Base-by-base conservation (phyloP, 371 early-diverging fungal species). In the Mucor ambiguus region DNA sequence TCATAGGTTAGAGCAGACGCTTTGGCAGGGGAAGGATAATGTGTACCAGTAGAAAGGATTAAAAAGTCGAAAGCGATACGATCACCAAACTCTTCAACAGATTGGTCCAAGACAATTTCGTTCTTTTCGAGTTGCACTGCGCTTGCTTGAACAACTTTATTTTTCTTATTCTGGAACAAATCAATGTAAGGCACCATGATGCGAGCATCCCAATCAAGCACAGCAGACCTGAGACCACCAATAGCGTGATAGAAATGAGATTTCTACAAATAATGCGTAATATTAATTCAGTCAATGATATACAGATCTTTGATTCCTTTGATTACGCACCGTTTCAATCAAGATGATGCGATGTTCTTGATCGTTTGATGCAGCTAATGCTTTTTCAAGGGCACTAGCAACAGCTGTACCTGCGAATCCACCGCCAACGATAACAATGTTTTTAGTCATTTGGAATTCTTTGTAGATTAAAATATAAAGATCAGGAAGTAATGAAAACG, bases 391-490 rank as follows among this genome's bases (percentile, higher is more conserved):
- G 2, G 30, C 67, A 43, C 38, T 41, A n/a, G 77, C 79, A 24
- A 58, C 18, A 4, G n/a, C 37, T 24, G 64, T 44, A 48, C 79
- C 79, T 26, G 77, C 79, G 65, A 72, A 79, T 3, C 79, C 77
- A 56, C 77, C 79, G 44, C 79, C 79, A 24, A 78, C 57, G 59
- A 78, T 68, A n/a, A 78, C 73, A 58, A 78, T 78, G 38, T 69
- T 73, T 30, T 70, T 73, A 18, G 33, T 29, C 56, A 56, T 56
- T 29, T 20, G 16, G 1, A 1, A 6, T 55, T 16, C 18, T 32
- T 32, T n/a, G 56, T 33, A 33, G 10, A 33, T 7, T 14, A 16
- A 3, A 7, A 55, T 28, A 32, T 9, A 56, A 20, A 32, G 33
- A 56, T 56, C 52, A 52, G 10, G 26, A 28, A 52, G 12, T 52